phyloP scores from a whole-genome alignment of 148 eudicot genomes.

The Oxyria digyna region DNA sequence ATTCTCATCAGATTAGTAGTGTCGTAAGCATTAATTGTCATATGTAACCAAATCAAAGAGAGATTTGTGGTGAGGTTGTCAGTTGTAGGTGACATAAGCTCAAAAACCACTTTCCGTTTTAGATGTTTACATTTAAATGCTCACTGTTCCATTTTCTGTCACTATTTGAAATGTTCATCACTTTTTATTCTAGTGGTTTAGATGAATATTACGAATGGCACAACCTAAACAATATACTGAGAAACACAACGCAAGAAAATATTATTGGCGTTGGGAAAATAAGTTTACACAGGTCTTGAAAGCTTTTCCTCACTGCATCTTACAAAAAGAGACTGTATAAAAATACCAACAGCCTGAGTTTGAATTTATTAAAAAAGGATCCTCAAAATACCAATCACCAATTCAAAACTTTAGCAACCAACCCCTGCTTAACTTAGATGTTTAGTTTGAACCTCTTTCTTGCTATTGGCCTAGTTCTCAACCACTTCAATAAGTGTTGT shows the following conservation, averaged over 20 bases:
- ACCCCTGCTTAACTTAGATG: neutral
- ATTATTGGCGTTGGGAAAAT: neutral
- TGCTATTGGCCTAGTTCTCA: neutral
- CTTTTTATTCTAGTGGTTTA: no score
- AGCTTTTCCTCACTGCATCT: neutral
- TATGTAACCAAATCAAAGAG: no score
- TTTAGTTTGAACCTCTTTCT: neutral
- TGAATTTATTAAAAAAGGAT: neutral
- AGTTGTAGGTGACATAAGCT: no score
- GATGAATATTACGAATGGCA: no score
- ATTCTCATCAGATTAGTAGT: no score
- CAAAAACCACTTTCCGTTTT: no score
- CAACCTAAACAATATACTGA: no score
- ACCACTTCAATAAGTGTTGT: conserved; percentile 71
- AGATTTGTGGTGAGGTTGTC: no score
- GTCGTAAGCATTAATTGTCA: no score
- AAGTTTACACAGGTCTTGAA: neutral
- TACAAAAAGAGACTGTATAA: neutral
- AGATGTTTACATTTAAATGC: no score
- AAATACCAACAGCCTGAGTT: conserved; percentile 1
- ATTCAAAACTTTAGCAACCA: neutral
- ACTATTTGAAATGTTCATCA: no score
- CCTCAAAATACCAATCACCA: neutral
- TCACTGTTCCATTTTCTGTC: no score
- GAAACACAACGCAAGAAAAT: neutral